Evolutionary conservation across 176 grass and related monocot genomes (phyloP), one percentile per base, ranked within the genome.

Genomic region (Pharus latifolius): DNA sequence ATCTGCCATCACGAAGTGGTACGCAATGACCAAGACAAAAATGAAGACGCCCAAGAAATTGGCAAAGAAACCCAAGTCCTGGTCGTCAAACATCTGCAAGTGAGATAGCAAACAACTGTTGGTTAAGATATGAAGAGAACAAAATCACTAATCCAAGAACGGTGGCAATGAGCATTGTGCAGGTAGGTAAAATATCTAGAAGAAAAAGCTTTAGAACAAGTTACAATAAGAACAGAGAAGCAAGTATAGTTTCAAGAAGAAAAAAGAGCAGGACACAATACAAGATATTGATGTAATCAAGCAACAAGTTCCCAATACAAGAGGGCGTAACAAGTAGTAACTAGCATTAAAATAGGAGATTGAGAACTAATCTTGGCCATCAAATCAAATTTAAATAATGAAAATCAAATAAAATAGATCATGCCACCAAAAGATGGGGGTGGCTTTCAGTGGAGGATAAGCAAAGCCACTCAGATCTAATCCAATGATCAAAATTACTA

Each of bases 41-140:
- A 94, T 94, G 74, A 94, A 99, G 48, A 99, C 83, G 61, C 95
- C 89, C 38, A 99, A 79, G 18, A 91, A 91, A 72, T 99, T 99
- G 78, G 90, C 69, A 72, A 99, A 88, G 84, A 94, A 91, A 18
- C 90, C 95, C 84, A 94, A 51, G 80, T 91, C 84, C 67, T 94
- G 90, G 69, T 99, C 90, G 34, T 88, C 87, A 82, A 99, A 90
- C 95, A 94, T 99, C 90, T 94, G 82, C 51, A 82, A 56, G 13
- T 37, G 77, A 67, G 17, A 48, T 26, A 1, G 19, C 5, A 75
- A 70, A 12, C n/a, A 76, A 15, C 75, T 19, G 28, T 44, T n/a
- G 10, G 31, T 76, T 33, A 23, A 10, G 30, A 44, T 28, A 10
- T 26, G 11, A 3, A 27, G 15, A 30, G 19, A 33, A 23, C n/a